Conservation (phyloP, 148 eudicot genomes). For the Agrostemma githago region DNA sequence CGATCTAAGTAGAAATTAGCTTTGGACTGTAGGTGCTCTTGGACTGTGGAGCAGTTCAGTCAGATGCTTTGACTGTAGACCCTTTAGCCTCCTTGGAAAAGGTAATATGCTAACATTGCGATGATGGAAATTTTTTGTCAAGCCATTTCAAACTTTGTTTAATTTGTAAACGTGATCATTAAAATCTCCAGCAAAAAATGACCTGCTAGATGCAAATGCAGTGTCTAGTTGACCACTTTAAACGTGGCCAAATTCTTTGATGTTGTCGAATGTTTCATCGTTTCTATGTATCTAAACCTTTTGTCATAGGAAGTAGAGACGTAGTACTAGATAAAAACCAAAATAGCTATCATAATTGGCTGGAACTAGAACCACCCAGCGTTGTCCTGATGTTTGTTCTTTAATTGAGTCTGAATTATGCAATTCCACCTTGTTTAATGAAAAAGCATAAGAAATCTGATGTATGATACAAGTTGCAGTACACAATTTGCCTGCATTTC, state of each 20-base stretch:
- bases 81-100: conserved; percentile 95
- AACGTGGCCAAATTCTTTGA: neutral
- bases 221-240: neutral
- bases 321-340: neutral
- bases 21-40: conserved; percentile 52
- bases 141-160: neutral
- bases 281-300: conserved; percentile 12
- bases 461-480: too few species aligned
- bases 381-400: too few species aligned
- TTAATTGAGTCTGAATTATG: too few species aligned
- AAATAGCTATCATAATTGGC: neutral
- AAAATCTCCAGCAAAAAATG: neutral
- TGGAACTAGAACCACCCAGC: too few species aligned
- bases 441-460: too few species aligned
- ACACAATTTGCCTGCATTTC: too few species aligned
- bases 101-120: conserved; percentile 34
- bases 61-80: conserved; percentile 96
- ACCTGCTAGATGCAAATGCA: neutral
- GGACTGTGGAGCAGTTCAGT: too few species aligned
- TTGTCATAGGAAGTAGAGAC: neutral
- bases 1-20: conserved; percentile 11
- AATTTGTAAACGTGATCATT: neutral
- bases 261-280: conserved; percentile 9
- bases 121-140: neutral
- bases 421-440: too few species aligned